These are phyloP conservation scores for Pistacia integerrima DNA, from an alignment of 345 rosid species.

Conservation along the genomic window DNA sequence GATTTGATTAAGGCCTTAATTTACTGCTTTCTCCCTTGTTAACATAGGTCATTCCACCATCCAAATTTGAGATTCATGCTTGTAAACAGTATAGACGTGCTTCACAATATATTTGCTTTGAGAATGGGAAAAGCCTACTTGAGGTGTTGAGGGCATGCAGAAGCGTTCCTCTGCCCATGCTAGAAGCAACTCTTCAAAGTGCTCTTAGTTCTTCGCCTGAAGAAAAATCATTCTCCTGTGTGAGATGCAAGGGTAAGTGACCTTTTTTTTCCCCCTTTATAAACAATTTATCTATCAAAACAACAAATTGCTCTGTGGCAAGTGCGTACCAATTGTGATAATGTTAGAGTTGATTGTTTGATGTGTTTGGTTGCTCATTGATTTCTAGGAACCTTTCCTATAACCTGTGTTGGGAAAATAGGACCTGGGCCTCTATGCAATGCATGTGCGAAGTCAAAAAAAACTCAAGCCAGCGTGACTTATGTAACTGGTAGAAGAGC, in stretches of 20 bases:
- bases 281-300: neutral
- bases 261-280: neutral
- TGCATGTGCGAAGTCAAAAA: constrained; percentile 61
- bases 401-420: constrained; percentile 61
- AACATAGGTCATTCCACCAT: constrained; percentile 86
- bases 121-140: constrained; percentile 98
- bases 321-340: constrained; percentile 8
- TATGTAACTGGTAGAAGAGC: constrained; percentile 32
- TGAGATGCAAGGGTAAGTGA: constrained; percentile 75
- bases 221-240: constrained; percentile 73
- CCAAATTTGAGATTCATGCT: constrained; percentile 98
- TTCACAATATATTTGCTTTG: constrained; percentile 91
- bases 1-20: constrained; percentile 23
- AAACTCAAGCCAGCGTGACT: constrained; percentile 37
- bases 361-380: constrained; percentile 23
- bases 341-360: constrained; percentile 9
- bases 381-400: constrained; percentile 59
- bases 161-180: constrained; percentile 61
- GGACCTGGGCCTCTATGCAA: constrained; percentile 85
- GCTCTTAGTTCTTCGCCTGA: constrained; percentile 55
- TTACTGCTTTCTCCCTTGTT: constrained; percentile 18
- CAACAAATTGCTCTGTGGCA: neutral
- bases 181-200: constrained; percentile 72
- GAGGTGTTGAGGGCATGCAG: constrained; percentile 87
- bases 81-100: constrained; percentile 90